These are phyloP conservation scores for Calycina herbarum DNA, from an alignment of 2,329 filamentous ascomycete genomes.

Conservation along the genomic window DNA sequence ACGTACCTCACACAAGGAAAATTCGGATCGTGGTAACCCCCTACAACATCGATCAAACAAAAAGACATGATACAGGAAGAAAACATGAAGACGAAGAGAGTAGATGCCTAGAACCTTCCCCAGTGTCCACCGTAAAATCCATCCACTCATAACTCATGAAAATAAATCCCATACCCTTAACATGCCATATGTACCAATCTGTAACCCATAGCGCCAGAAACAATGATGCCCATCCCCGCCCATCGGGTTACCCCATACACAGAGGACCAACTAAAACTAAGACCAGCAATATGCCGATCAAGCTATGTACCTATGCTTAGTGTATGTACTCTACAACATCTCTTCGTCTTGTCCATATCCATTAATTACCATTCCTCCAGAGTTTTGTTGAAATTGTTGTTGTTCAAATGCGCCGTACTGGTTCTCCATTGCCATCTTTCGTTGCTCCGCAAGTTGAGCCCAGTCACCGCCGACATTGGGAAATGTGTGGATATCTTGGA, in stretches of 20 bases:
- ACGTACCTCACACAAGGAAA: constrained; percentile 33
- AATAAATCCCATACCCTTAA: constrained; percentile 7
- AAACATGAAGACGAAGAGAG: constrained; percentile 26
- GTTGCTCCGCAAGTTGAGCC: constrained; percentile 27
- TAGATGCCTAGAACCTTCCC: constrained; percentile 30
- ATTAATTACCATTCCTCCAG: constrained; percentile 21
- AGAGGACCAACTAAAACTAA: constrained; percentile 24
- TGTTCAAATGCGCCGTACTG: constrained; percentile 32
- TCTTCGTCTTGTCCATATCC: constrained; percentile 35
- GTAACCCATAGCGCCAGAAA: constrained; percentile 12
- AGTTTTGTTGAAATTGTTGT: constrained; percentile 28
- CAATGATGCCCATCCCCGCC: constrained; percentile 9
- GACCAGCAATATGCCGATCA: constrained; percentile 22
- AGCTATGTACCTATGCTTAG: constrained; percentile 26
- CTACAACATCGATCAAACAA: constrained; percentile 14
- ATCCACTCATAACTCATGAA: constrained; percentile 8
- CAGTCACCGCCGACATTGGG: constrained; percentile 32
- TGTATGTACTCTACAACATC: constrained; percentile 37
- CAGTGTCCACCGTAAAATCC: constrained; percentile 12
- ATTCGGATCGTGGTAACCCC: constrained; percentile 13
- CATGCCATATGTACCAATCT: constrained; percentile 12
- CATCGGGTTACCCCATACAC: constrained; percentile 10
- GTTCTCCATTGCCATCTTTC: constrained; percentile 36
- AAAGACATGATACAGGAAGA: constrained; percentile 16
- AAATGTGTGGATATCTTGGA: constrained; percentile 30